phyloP scores from a whole-genome alignment of 192 early-diverging fungal genomes.

The Backusella liffmaniae region DNA sequence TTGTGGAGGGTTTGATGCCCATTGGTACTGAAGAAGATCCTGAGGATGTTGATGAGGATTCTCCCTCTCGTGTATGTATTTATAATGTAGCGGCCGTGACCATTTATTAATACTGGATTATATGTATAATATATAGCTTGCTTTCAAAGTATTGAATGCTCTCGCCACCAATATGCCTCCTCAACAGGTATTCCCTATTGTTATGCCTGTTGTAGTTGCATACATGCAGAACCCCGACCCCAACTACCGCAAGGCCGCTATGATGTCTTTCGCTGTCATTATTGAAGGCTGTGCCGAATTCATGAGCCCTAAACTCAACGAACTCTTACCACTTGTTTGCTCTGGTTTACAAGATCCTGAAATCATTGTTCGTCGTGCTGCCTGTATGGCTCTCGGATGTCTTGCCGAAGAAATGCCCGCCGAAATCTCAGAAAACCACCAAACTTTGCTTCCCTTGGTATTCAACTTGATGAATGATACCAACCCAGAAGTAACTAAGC shows the following conservation, averaged over 20 bases:
- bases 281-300: slow-evolving; percentile 88
- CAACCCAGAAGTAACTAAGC: slow-evolving; percentile 69
- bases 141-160: slow-evolving; percentile 70
- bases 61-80: slow-evolving; percentile 52
- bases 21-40: slow-evolving; percentile 81
- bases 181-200: slow-evolving; percentile 82
- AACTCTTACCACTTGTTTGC: slow-evolving; percentile 75
- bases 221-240: slow-evolving; percentile 82
- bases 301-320: slow-evolving; percentile 73
- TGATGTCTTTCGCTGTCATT: slow-evolving; percentile 80
- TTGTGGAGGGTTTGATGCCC: slow-evolving; percentile 78
- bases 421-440: slow-evolving; percentile 79
- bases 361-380: slow-evolving; percentile 74
- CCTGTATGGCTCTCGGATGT: slow-evolving; percentile 82
- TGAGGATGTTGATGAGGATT: slow-evolving; percentile 81
- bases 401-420: slow-evolving; percentile 79
- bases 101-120: not conserved
- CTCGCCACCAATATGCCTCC: slow-evolving; percentile 83
- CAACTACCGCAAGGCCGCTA: slow-evolving; percentile 77
- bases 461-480: slow-evolving; percentile 82
- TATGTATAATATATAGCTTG: slow-evolving; percentile 9
- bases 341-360: slow-evolving; percentile 81
- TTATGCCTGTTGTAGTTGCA: slow-evolving; percentile 66
- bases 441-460: slow-evolving; percentile 79
- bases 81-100: not conserved